Evolutionary conservation across 345 rosid species (phyloP).

Genomic region (Dimocarpus longan): DNA sequence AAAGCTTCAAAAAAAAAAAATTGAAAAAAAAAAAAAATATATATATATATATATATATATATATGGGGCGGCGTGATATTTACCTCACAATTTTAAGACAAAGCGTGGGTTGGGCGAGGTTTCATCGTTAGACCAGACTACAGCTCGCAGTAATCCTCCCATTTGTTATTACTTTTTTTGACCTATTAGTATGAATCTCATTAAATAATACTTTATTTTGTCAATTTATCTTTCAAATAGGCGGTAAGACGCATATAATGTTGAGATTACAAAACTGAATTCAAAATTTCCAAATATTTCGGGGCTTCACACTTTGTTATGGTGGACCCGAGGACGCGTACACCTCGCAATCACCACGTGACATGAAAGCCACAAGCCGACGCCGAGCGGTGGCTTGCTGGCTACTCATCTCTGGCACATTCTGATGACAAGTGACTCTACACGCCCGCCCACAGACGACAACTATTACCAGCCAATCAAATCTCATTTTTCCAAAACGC

Average conservation of each 20-base stretch:
- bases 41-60: too few relatives aligned
- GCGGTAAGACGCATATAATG: background rate
- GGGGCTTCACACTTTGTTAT: background rate
- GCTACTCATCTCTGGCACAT: background rate
- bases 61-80: too few relatives aligned
- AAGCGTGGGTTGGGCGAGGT: too few relatives aligned
- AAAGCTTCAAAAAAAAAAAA: too few relatives aligned
- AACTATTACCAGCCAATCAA: background rate
- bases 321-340: background rate
- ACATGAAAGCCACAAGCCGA: background rate
- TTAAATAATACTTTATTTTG: too few relatives aligned
- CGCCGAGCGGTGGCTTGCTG: background rate
- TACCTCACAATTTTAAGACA: too few relatives aligned
- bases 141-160: too few relatives aligned
- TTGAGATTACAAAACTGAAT: background rate
- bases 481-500: background rate
- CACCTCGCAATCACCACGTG: background rate
- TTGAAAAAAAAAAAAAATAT: too few relatives aligned
- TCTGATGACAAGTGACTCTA: background rate
- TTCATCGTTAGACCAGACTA: too few relatives aligned
- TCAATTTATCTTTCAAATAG: too few relatives aligned
- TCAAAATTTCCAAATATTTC: background rate
- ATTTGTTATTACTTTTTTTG: too few relatives aligned
- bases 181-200: too few relatives aligned
- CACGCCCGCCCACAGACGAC: background rate